Evolutionary conservation across 768 basidiomycete genomes (phyloP), one percentile per base, ranked within the genome.

Genomic region (Pholiota molesta): DNA sequence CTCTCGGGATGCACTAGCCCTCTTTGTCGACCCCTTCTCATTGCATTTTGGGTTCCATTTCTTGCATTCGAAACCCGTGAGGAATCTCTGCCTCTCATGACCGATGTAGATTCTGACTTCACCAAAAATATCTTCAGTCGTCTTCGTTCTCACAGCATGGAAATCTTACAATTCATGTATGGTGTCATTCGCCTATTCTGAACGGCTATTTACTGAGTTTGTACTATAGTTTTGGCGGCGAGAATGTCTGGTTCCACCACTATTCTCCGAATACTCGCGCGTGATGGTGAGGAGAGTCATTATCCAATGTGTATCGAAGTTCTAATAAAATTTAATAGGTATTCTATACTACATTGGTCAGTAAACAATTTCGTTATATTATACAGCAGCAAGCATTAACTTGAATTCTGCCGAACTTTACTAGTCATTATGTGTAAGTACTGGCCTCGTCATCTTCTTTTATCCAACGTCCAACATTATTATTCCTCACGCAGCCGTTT

Each of bases 261-360:
- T 13, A 63, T 66, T 45, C 45, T 66, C 23, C 58, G 53, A 60
- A 61, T 63, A 8, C 60, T 66, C 5, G 62, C 55, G 10, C 60
- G 62, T 9, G 65, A 66, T 35, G 65, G 65, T 62, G 44, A 52
- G 54, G 33, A 10, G 10, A 17, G 9, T 31, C 51, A 4, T 23
- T 23, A 3, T 31, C 13, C 13, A 16, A 1, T 58, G 14, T 28
- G 16, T 29, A 33, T 21, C 7, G 13, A 26, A 10, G 37, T 52
- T 26, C 11, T 39, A 51, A 19, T 39, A 9, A 29, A n/a, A n/a
- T n/a, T n/a, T n/a, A n/a, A n/a, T n/a, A 66, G 71, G 71, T 35
- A 37, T 73, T 28, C 60, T 71, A 7, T 73, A 73, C 55, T 73
- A 73, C 56, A 35, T 71, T 51, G 70, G 72, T 73, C n/a, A 64